Evolutionary conservation across 192 early-diverging fungal species (phyloP).

Genomic region (Entomortierella beljakovae): DNA sequence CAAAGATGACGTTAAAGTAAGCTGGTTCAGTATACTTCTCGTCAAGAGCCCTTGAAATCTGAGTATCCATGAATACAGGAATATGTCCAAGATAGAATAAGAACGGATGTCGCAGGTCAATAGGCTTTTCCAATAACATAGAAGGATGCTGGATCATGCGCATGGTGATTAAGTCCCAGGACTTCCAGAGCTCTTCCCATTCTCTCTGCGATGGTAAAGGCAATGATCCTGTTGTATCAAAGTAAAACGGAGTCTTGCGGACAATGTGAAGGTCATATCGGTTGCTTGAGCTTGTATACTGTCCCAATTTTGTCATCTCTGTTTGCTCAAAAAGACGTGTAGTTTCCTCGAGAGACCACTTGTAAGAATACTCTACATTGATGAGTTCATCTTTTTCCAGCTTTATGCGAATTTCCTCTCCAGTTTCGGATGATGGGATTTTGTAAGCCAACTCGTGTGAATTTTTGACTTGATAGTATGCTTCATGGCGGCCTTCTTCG

Average conservation of each 20-base stretch:
- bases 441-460: slow-evolving; percentile 63
- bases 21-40: slow-evolving; percentile 69
- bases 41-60: slow-evolving; percentile 58
- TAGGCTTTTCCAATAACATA: slow-evolving; percentile 77
- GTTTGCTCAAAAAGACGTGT: slow-evolving; percentile 58
- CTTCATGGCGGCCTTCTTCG: slow-evolving; percentile 79
- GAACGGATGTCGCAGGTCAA: slow-evolving; percentile 86
- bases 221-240: slow-evolving; percentile 16
- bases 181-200: slow-evolving; percentile 84
- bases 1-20: slow-evolving; percentile 83
- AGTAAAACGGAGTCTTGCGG: slow-evolving; percentile 65
- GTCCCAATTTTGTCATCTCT: slow-evolving; percentile 57
- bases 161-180: slow-evolving; percentile 79
- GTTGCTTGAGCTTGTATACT: slow-evolving; percentile 65
- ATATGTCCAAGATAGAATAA: slow-evolving; percentile 94
- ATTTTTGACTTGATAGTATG: slow-evolving; percentile 75
- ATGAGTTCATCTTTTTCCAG: slow-evolving; percentile 84
- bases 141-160: slow-evolving; percentile 66
- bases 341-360: slow-evolving; percentile 75
- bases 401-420: slow-evolving; percentile 39
- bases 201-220: slow-evolving; percentile 73
- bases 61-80: slow-evolving; percentile 75
- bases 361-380: slow-evolving; percentile 91
- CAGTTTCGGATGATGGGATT: slow-evolving; percentile 2
- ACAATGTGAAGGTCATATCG: slow-evolving; percentile 70